phyloP scores from a whole-genome alignment of 2,329 filamentous ascomycete genomes.

The Emmonsiellopsis sp. region DNA sequence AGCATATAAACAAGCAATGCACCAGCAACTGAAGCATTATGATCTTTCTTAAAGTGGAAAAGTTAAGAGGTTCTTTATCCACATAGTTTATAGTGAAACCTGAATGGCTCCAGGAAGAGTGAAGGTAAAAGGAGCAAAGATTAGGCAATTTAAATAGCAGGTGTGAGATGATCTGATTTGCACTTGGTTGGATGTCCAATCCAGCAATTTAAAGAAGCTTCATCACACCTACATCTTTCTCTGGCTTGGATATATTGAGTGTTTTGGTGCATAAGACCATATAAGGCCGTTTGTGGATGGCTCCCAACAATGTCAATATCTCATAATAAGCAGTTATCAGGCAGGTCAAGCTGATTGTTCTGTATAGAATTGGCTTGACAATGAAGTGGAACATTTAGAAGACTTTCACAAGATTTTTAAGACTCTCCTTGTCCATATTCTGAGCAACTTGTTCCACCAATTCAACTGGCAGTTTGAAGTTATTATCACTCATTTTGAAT shows the following conservation, averaged over 20 bases:
- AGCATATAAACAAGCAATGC: neutral
- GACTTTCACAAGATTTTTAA: neutral
- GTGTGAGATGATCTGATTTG: neutral
- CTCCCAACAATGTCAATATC: neutral
- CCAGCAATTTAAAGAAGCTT: neutral
- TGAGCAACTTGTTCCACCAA: neutral
- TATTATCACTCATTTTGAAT: conserved; percentile 1
- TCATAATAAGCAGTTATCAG: neutral
- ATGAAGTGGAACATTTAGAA: neutral
- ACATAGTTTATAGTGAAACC: neutral
- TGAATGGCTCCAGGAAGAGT: too few species aligned
- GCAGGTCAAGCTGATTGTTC: neutral
- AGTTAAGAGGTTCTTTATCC: neutral
- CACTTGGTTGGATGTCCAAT: neutral
- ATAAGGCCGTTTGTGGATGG: too few species aligned
- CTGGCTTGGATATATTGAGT: neutral
- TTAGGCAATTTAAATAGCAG: neutral
- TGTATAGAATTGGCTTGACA: neutral
- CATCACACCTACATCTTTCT: neutral
- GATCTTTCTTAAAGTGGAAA: neutral
- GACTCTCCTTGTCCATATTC: neutral
- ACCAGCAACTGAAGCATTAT: neutral
- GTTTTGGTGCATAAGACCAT: neutral
- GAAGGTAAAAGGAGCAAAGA: neutral
- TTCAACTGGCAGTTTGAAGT: neutral